Conservation (phyloP, 2,329 filamentous ascomycete genomes). For the Exserohilum turcica region DNA sequence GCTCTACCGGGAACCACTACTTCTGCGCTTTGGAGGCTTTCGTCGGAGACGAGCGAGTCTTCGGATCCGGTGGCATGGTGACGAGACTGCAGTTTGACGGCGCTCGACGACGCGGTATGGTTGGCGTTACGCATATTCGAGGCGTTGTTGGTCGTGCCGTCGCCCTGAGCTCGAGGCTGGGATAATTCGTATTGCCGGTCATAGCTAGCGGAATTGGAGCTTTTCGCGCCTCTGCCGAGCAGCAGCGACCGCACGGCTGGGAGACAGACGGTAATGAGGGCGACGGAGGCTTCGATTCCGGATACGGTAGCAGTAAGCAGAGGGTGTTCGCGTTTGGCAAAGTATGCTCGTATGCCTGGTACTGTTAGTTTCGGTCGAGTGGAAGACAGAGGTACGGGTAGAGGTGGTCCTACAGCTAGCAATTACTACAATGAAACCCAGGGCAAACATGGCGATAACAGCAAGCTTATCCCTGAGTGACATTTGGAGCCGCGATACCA, state of each 20-base stretch:
- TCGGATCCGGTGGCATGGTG: too few relatives aligned
- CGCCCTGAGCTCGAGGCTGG: too few relatives aligned
- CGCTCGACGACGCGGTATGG: not conserved
- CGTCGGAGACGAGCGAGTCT: too few relatives aligned
- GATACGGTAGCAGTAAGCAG: constrained; percentile 34
- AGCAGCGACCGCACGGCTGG: constrained; percentile 35
- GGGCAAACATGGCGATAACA: constrained; percentile 28
- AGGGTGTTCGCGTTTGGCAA: constrained; percentile 24
- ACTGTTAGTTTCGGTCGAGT: constrained; percentile 2
- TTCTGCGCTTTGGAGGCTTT: not conserved
- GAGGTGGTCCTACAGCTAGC: constrained; percentile 23
- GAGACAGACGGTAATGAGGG: constrained; percentile 50
- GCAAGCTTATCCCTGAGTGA: constrained; percentile 30
- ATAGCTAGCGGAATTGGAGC: not conserved
- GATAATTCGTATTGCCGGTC: constrained; percentile 24
- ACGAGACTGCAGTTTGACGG: too few relatives aligned
- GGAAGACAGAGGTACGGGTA: not conserved
- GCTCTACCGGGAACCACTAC: too few relatives aligned
- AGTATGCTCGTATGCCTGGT: constrained; percentile 30
- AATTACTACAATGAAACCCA: constrained; percentile 31
- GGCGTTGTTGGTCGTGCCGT: too few relatives aligned
- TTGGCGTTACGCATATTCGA: not conserved
- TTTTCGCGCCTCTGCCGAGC: constrained; percentile 20
- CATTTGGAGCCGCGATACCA: constrained; percentile 31
- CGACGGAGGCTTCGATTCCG: constrained; percentile 39